Conservation (phyloP, 805 yeast species). For the Hanseniaspora thailandica region DNA sequence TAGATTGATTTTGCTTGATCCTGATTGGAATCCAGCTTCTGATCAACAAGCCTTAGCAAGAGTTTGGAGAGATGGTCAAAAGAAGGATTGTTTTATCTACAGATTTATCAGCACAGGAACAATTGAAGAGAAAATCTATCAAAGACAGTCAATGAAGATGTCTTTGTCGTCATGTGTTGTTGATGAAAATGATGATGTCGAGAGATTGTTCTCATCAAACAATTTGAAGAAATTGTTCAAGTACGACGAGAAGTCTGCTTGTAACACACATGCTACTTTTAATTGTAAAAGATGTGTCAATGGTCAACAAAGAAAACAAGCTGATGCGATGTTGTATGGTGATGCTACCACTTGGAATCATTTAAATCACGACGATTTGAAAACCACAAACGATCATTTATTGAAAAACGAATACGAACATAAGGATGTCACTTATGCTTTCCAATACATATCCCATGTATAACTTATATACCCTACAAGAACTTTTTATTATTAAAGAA, state of each 20-base stretch:
- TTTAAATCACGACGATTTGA: conserved; percentile 50
- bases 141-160: conserved; percentile 88
- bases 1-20: conserved; percentile 72
- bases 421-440: conserved; percentile 69
- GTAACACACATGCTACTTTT: conserved; percentile 89
- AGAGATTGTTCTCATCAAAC: conserved; percentile 77
- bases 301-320: conserved; percentile 49
- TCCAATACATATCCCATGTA: conserved; percentile 81
- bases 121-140: conserved; percentile 91
- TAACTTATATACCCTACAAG: conserved; percentile 2
- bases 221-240: conserved; percentile 64
- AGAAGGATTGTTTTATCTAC: conserved; percentile 89
- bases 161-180: conserved; percentile 91
- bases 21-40: conserved; percentile 97
- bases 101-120: conserved; percentile 90
- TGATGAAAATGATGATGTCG: conserved; percentile 92
- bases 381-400: conserved; percentile 60
- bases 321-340: conserved; percentile 89
- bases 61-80: conserved; percentile 98
- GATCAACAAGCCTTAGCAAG: conserved; percentile 97
- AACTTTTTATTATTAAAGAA: no score
- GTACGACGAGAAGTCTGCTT: conserved; percentile 51
- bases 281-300: conserved; percentile 69
- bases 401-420: conserved; percentile 60
- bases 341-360: conserved; percentile 98